phyloP scores from a whole-genome alignment of 495 filamentous ascomycete species.

The Lasiosphaeria miniovina region DNA sequence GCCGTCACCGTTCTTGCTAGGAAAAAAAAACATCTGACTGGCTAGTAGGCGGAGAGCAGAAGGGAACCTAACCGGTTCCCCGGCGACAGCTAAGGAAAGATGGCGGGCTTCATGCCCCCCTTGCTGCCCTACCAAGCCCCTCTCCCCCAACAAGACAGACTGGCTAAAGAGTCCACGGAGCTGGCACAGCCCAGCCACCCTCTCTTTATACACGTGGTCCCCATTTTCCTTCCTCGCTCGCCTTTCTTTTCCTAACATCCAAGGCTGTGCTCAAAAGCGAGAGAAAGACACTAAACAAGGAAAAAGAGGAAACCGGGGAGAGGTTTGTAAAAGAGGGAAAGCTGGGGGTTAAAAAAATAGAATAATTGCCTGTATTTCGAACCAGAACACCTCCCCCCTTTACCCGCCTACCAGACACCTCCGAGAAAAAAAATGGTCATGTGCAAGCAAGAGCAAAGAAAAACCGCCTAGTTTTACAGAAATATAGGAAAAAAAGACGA shows the following conservation, averaged over 20 bases:
- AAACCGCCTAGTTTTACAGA: conserved; percentile 21
- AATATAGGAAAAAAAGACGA: conserved; percentile 2
- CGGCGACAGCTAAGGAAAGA: too few species aligned
- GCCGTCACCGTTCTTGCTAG: not conserved
- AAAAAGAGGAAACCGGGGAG: conserved; percentile 7
- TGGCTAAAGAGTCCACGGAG: too few species aligned
- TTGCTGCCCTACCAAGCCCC: too few species aligned
- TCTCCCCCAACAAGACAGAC: too few species aligned
- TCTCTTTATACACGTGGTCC: too few species aligned
- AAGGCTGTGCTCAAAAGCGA: conserved; percentile 6
- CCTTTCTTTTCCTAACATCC: conserved; percentile 13
- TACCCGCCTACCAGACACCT: not conserved
- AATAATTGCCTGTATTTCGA: conserved; percentile 7
- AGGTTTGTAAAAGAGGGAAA: not conserved
- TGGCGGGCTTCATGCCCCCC: too few species aligned
- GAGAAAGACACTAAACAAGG: conserved; percentile 7
- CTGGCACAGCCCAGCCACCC: too few species aligned
- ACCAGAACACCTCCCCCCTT: conserved; percentile 10
- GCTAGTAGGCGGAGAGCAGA: too few species aligned
- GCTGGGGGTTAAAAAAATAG: conserved; percentile 1
- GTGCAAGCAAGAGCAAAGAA: conserved; percentile 5
- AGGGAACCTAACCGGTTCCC: too few species aligned
- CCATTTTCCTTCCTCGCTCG: not conserved
- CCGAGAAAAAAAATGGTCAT: conserved; percentile 6
- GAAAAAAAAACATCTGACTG: conserved; percentile 3